These are phyloP conservation scores for Neofusicoccum sp. DNA, from an alignment of 2,329 filamentous ascomycete species.

Conservation along the genomic window DNA sequence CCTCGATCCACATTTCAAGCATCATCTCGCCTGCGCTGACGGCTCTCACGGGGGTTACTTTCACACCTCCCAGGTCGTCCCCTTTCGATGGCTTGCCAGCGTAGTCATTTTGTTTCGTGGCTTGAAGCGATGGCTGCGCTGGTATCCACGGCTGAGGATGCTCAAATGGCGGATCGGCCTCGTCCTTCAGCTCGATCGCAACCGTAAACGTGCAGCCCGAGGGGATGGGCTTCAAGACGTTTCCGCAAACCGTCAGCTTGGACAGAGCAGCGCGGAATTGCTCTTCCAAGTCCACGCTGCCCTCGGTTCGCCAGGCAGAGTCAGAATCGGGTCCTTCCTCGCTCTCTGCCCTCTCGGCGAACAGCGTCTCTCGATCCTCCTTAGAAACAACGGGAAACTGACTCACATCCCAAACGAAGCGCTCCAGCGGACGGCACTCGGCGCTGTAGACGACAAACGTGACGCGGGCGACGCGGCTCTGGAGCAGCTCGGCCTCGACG, in stretches of 20 bases:
- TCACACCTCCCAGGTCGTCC: constrained; percentile 53
- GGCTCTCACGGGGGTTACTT: constrained; percentile 62
- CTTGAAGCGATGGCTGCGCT: constrained; percentile 1
- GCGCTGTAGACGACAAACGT: constrained; percentile 58
- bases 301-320: constrained; percentile 20
- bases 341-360: constrained; percentile 30
- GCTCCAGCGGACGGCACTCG: constrained; percentile 57
- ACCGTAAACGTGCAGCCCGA: constrained; percentile 72
- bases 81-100: constrained; percentile 27
- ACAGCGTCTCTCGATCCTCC: constrained; percentile 53
- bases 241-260: constrained; percentile 62
- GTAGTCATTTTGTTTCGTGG: constrained; percentile 24
- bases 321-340: neutral
- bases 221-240: constrained; percentile 61
- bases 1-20: constrained; percentile 72
- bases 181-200: constrained; percentile 71
- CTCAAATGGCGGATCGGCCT: constrained; percentile 52
- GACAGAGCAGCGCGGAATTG: constrained; percentile 70
- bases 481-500: constrained; percentile 68
- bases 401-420: constrained; percentile 63
- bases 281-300: constrained; percentile 64
- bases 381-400: constrained; percentile 55
- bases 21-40: constrained; percentile 67
- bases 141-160: constrained; percentile 49
- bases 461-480: constrained; percentile 56